phyloP scores from a whole-genome alignment of 2,329 filamentous ascomycete species.

The Verticillium dahliae region DNA sequence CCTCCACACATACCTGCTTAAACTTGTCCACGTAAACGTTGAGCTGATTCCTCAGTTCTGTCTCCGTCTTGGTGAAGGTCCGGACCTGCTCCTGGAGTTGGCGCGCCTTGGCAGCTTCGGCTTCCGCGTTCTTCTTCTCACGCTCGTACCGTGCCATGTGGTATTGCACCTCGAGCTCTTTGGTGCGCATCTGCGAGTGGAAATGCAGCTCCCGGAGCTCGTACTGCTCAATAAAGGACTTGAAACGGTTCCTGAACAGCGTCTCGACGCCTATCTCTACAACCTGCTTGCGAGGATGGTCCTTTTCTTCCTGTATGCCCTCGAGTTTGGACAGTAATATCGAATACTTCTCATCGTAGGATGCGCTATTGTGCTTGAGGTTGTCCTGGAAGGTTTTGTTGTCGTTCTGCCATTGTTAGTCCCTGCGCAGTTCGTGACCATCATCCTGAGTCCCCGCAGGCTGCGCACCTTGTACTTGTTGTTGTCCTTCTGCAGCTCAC shows the following conservation, averaged over 20 bases:
- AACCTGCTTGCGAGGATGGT: constrained; percentile 71
- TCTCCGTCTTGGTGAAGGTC: constrained; percentile 93
- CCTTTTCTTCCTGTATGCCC: constrained; percentile 80
- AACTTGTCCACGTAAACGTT: constrained; percentile 99
- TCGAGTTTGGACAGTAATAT: constrained; percentile 77
- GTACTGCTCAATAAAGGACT: constrained; percentile 93
- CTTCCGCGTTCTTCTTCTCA: constrained; percentile 81
- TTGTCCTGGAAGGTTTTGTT: constrained; percentile 86
- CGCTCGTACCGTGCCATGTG: constrained; percentile 84
- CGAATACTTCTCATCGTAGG: constrained; percentile 81
- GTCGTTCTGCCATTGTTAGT: constrained; percentile 58
- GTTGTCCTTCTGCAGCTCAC: constrained; percentile 93
- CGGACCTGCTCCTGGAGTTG: constrained; percentile 87
- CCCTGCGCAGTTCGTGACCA: background rate
- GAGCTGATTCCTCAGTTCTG: constrained; percentile 86
- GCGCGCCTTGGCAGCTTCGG: constrained; percentile 71
- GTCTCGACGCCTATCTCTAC: constrained; percentile 78
- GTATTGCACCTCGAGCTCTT: constrained; percentile 92
- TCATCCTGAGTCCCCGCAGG: background rate
- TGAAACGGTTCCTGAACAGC: constrained; percentile 72
- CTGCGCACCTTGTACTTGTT: constrained; percentile 85
- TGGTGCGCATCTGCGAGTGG: constrained; percentile 83
- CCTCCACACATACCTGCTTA: constrained; percentile 71
- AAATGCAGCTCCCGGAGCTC: constrained; percentile 94
- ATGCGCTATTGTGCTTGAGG: constrained; percentile 73